These are phyloP conservation scores for Penicillium sp. DNA, from an alignment of 2,329 filamentous ascomycete species.

Conservation along the genomic window DNA sequence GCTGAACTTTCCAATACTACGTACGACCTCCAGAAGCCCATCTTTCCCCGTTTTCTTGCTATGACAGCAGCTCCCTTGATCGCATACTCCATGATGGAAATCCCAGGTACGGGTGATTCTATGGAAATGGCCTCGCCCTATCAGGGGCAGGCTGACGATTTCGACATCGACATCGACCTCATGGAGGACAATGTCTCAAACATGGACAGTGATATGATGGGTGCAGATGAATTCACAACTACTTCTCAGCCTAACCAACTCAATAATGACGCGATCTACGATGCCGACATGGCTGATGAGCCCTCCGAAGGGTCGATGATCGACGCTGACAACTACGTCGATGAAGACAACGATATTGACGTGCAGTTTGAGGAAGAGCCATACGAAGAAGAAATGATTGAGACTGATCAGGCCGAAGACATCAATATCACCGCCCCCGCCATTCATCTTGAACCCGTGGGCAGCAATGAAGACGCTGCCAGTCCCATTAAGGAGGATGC, in stretches of 20 bases:
- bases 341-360: constrained; percentile 29
- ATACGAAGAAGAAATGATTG: constrained; percentile 43
- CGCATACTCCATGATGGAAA: constrained; percentile 37
- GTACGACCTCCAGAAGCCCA: neutral
- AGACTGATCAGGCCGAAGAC: constrained; percentile 39
- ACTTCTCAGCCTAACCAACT: constrained; percentile 32
- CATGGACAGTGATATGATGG: constrained; percentile 51
- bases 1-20: constrained; percentile 19
- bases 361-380: constrained; percentile 31
- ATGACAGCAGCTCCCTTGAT: constrained; percentile 37
- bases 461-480: constrained; percentile 5
- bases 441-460: constrained; percentile 15
- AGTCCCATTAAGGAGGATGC: constrained; percentile 4
- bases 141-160: constrained; percentile 50
- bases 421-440: constrained; percentile 31
- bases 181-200: constrained; percentile 57
- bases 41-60: constrained; percentile 22
- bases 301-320: constrained; percentile 40
- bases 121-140: constrained; percentile 46
- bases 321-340: constrained; percentile 34
- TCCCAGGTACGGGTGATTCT: constrained; percentile 40
- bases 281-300: constrained; percentile 51
- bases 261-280: constrained; percentile 30
- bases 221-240: constrained; percentile 39
- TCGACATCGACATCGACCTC: constrained; percentile 59